Base-by-base conservation (phyloP, 306 rosid genomes). In the Fagus sylvatica region DNA sequence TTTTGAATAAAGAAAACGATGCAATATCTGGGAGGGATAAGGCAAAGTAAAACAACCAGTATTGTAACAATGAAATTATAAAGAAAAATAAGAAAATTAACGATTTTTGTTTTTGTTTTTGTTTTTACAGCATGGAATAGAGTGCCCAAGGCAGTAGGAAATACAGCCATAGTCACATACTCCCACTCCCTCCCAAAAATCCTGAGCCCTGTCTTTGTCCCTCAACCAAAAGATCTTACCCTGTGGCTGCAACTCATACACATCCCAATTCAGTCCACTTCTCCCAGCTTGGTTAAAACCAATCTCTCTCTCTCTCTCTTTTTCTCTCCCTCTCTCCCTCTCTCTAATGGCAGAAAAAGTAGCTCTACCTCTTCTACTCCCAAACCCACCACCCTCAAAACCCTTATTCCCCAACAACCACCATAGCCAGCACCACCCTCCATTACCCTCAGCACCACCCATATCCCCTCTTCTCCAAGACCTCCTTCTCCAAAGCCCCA, bases 291-390 rank as follows among this genome's bases (percentile, higher is more conserved):
- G 13, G 11, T 46, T 57, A 60, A 49, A 53, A 66, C 54, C 73
- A 36, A 51, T 46, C 51, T 46, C 37, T 9, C 30, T 3, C 6
- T 3, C 32, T 5, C 34, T 1, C 53, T 60, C 69, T 33, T 57
- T 54, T 55, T n/a, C 73, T 66, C 33, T 62, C 1, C 1, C 6
- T 16, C 28, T 22, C 28, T 22, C 34, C 6, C n/a, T 7, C 40
- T 30, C 32, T 39, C 34, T 4, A 32, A 90, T 90, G 96, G 91
- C 91, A 30, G 92, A 86, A 39, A 91, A 80, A 37, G 71, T 89
- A 0, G 75, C 88, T 69, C 84, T 86, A 30, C 89, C 93, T 68
- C 91, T 86, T 3, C 85, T 88, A 64, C 88, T 85, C 39, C 88
- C 91, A 5, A 87, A 73, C 71, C 89, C 90, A 8, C 92, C 90